A percentile compares a stretch with the other conserved stretches of the same genome.
Conservation (phyloP, 73 alveolate genomes). For the Paramecium pentaurelia region DNA sequence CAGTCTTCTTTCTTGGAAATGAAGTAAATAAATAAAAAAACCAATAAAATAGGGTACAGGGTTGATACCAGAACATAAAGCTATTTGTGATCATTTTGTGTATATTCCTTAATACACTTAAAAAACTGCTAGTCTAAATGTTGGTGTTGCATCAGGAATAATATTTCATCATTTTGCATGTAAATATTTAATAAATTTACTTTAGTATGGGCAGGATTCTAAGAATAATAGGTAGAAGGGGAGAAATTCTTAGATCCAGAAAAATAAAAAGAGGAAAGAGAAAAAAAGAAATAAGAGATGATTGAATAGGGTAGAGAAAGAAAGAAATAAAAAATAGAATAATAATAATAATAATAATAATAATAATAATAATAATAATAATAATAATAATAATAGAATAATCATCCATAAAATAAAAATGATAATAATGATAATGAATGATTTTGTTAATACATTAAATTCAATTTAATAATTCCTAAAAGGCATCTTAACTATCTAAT, state of each 20-base stretch:
- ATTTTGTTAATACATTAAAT: not conserved
- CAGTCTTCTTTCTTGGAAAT: constrained; percentile 74
- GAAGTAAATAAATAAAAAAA: not conserved
- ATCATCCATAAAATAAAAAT: not conserved
- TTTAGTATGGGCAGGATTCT: constrained; percentile 53
- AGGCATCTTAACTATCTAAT: not conserved
- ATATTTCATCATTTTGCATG: constrained; percentile 77
- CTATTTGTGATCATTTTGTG: constrained; percentile 76
- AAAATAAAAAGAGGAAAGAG: not conserved
- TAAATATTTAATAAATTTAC: not conserved
- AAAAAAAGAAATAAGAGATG: not conserved
- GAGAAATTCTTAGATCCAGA: constrained; percentile 49
- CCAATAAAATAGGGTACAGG: constrained; percentile 63
- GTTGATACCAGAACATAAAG: constrained; percentile 71
- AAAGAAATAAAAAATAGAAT: not conserved
- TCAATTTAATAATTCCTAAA: not conserved
- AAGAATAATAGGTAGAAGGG: constrained; percentile 28
- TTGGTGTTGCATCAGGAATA: constrained; percentile 71
- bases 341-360: not conserved
- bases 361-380: not conserved
- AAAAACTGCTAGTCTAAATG: constrained; percentile 77
- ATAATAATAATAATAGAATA: not conserved
- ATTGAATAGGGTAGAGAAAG: not conserved
- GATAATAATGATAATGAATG: not conserved
- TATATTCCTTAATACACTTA: constrained; percentile 73